Evolutionary conservation across 202 grass and related monocot species (phyloP), one percentile per base, ranked within the genome.

Genomic region (Zizania palustris): DNA sequence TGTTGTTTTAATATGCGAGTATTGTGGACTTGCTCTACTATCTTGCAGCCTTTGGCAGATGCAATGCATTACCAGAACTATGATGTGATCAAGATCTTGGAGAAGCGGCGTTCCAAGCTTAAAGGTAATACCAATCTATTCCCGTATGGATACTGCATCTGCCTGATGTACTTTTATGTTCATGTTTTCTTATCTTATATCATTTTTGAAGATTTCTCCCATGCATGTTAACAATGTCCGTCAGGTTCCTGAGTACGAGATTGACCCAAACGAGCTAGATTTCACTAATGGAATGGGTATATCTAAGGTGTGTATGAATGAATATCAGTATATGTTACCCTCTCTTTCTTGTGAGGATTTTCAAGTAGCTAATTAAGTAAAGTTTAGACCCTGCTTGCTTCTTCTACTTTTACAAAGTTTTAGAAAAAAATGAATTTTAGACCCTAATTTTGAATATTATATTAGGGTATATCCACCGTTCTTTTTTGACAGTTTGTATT

Each of bases 221-320:
- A 98, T 98, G 96, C 89, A 90, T 83, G 91, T 98, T 64, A 44
- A 90, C 54, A 95, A 86, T 65, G 74, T 59, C 46, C 83, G 78
- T 42, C 84, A 95, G 77, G 83, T 99, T 72, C 92, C 92, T 73
- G 96, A 99, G 79, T 99, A 99, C 39, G 96, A 95, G 86, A 95
- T 99, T 80, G 68, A 80, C 60, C 80, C 89, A 0, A 60, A 40
- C 0, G 92, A 99, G 71, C 80, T 99, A 81, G 96, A 95, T 84
- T 99, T 99, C 43, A 95, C 83, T 41, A 84, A 85, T 64, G 83
- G 89, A 60, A 51, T 71, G 58, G 62, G 85, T 45, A 67, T 99
- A 72, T 85, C 92, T 28, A 99, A 99, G 92, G 96, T 87, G 21
- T 74, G 64, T 35, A 71, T 51, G 68, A 72, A 40, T 69, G 57